A percentile compares a stretch with the other conserved stretches of the same genome.
These are phyloP conservation scores for Ogataea dorogensis DNA, from an alignment of 805 yeast species.

Conservation along the genomic window DNA sequence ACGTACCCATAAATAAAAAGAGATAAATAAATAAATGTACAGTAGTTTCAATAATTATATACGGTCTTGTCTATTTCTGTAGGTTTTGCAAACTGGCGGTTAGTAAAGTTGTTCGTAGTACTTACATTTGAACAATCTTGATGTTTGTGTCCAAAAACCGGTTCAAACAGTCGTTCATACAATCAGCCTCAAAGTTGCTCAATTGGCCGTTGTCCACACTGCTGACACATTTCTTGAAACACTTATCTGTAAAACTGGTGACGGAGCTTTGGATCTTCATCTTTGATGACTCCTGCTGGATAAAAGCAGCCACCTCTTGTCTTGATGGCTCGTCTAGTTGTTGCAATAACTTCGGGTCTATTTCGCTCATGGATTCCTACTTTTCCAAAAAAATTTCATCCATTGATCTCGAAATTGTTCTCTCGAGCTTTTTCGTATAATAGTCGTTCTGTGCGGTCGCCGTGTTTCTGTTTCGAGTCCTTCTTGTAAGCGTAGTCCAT, in stretches of 20 bases:
- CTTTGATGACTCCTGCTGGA: conserved; percentile 81
- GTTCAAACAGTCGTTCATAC: conserved; percentile 79
- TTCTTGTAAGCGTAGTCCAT: conserved; percentile 74
- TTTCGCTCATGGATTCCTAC: conserved; percentile 31
- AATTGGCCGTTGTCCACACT: conserved; percentile 47
- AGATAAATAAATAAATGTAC: conserved; percentile 1
- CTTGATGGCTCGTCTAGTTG: conserved; percentile 65
- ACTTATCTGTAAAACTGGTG: conserved; percentile 84
- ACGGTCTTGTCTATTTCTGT: conserved; percentile 12
- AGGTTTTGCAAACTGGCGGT: conserved; percentile 20
- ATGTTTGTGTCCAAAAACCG: conserved; percentile 86
- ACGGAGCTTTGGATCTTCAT: conserved; percentile 85
- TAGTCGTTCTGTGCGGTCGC: conserved; percentile 73
- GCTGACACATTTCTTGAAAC: conserved; percentile 82
- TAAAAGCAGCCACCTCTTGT: conserved; percentile 69
- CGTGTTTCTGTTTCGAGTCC: conserved; percentile 61
- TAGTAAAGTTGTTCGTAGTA: conserved; percentile 11
- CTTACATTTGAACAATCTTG: conserved; percentile 63
- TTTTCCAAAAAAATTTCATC: too few species aligned
- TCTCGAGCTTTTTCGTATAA: conserved; percentile 46
- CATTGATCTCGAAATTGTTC: conserved; percentile 19
- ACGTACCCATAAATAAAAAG: conserved; percentile 16
- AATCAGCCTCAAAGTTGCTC: conserved; percentile 59
- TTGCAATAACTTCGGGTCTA: conserved; percentile 28
- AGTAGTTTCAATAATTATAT: conserved; percentile 1